These are phyloP conservation scores for Lentithecium fluviatile DNA, from an alignment of 495 filamentous ascomycete genomes.

Conservation along the genomic window DNA sequence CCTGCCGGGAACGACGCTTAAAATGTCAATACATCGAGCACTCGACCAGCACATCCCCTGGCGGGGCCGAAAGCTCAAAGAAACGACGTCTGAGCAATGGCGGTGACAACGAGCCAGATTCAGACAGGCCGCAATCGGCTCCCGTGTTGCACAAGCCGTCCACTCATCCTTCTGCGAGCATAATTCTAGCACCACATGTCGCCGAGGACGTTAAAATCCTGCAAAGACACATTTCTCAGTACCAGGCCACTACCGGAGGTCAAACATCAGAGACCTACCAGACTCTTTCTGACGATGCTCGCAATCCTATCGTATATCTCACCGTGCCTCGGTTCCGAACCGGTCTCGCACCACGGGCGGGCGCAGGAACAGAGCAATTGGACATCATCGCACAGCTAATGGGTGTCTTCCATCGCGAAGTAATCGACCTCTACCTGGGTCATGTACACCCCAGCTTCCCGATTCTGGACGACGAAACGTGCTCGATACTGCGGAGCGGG, in stretches of 20 bases:
- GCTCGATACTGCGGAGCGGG: constrained; percentile 49
- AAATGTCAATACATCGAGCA: constrained; percentile 28
- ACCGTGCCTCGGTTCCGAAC: constrained; percentile 20
- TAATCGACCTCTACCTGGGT: constrained; percentile 53
- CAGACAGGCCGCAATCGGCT: neutral
- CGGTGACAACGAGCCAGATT: neutral
- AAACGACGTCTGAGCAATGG: constrained; percentile 5
- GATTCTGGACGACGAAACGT: constrained; percentile 51
- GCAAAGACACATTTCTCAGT: constrained; percentile 24
- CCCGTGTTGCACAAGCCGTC: constrained; percentile 14
- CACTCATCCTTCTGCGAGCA: constrained; percentile 14
- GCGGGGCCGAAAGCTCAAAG: constrained; percentile 9
- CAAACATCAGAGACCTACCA: constrained; percentile 15
- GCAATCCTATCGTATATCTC: constrained; percentile 23
- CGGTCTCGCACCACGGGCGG: constrained; percentile 10
- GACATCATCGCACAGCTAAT: constrained; percentile 57
- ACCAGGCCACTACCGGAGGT: neutral
- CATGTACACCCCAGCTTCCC: constrained; percentile 56
- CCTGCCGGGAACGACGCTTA: constrained; percentile 24
- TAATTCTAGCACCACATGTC: constrained; percentile 24
- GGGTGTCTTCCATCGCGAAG: constrained; percentile 52
- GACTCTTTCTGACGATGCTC: constrained; percentile 16
- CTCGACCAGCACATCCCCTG: neutral
- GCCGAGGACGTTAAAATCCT: constrained; percentile 31
- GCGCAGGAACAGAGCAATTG: constrained; percentile 49